Evolutionary conservation across 1,139 yeast genomes (phyloP), one percentile per base, ranked within the genome.

Genomic region (Pneumocystis oryctolagi): DNA sequence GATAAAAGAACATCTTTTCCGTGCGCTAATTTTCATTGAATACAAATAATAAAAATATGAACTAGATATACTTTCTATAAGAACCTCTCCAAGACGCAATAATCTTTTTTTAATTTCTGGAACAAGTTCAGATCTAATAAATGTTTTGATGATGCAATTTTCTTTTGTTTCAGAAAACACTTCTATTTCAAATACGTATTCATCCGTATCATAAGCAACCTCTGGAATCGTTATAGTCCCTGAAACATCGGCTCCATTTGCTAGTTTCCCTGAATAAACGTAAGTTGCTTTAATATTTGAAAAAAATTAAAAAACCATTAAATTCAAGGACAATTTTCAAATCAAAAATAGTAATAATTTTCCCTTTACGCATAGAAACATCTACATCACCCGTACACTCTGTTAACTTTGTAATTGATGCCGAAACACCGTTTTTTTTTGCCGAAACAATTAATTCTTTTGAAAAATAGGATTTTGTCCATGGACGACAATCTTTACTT

Each of bases 351-450:
- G 96, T 87, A 70, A 92, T 90, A 57, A 92, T 95, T 73, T 92
- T 90, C 25, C 99, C 98, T 75, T 94, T 92, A 70, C 98, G 84
- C 76, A 92, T 98, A 67, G 89, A 86, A 40, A 92, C 97, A 72
- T 89, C 97, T 66, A 89, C 95, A 70, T 92, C 99, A 61, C 99
- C 99, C 69, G 87, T 95, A 40, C 90, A 80, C 6, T 87, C 80
- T 25, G 88, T 82, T 16, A 89, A 79, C 18, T 78, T 73, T 37
- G 78, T 73, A 60, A 90, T 78, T 58, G 73, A 72, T 14, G 79
- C 84, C 2, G 73, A 69, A 47, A 75, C 72, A 6, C 71, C 75
- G 16, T 70, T 76, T 25, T 73, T 75, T 34, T 72, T 65, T n/a
- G 78, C 81, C 6, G 73, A 67, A 59, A 83, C 68, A 1, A 84